phyloP scores from a whole-genome alignment of 2,329 filamentous ascomycete genomes.

The Macrophomina tecta region DNA sequence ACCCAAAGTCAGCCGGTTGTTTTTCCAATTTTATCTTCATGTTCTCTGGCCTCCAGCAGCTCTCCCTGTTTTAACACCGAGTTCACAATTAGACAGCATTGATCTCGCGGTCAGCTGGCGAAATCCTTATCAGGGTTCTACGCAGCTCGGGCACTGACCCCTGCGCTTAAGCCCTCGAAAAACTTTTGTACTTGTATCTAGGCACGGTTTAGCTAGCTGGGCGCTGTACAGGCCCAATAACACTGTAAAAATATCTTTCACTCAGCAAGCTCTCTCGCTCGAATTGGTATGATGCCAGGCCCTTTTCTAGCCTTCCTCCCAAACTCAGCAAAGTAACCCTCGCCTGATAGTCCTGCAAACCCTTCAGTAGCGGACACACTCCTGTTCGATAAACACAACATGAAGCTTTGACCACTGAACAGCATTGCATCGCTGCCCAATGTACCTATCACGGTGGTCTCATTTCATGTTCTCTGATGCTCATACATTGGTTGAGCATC shows the following conservation, averaged over 20 bases:
- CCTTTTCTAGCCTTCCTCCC: neutral
- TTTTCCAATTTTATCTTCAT: slow-evolving; percentile 5
- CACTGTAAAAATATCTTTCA: slow-evolving; percentile 14
- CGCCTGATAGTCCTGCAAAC: neutral
- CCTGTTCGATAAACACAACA: too few relatives aligned
- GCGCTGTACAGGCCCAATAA: slow-evolving; percentile 10
- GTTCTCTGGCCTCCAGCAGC: neutral
- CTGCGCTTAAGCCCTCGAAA: neutral
- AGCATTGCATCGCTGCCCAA: too few relatives aligned
- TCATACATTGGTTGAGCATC: too few relatives aligned
- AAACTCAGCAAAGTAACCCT: neutral
- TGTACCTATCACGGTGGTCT: too few relatives aligned
- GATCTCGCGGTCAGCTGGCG: slow-evolving; percentile 10
- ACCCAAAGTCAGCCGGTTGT: slow-evolving; percentile 19
- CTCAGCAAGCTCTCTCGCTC: neutral
- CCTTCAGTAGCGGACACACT: too few relatives aligned
- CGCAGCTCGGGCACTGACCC: slow-evolving; percentile 9
- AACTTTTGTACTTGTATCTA: slow-evolving; percentile 23
- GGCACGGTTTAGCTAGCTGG: slow-evolving; percentile 18
- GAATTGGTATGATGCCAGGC: neutral
- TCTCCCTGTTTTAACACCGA: neutral
- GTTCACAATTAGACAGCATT: slow-evolving; percentile 10
- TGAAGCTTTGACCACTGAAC: too few relatives aligned
- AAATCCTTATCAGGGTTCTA: slow-evolving; percentile 1
- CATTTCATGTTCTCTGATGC: too few relatives aligned